Conservation (phyloP, 495 filamentous ascomycete species). For the Penicillium robsamsonii region DNA sequence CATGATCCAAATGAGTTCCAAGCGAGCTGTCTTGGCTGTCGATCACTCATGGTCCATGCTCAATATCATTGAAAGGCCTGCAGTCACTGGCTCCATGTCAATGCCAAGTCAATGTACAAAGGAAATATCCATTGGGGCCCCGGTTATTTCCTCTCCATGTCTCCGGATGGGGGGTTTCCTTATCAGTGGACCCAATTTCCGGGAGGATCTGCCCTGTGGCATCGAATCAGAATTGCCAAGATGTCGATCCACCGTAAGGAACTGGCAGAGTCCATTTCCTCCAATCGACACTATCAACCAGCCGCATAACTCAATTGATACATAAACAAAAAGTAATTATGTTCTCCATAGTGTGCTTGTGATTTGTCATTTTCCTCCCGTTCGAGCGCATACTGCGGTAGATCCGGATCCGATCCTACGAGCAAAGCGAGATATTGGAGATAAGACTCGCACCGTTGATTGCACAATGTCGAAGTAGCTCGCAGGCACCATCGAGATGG, state of each 20-base stretch:
- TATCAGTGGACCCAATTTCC: slow-evolving; percentile 26
- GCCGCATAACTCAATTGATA: slow-evolving; percentile 7
- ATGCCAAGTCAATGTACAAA: slow-evolving; percentile 2
- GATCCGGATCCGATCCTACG: background rate
- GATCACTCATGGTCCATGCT: slow-evolving; percentile 17
- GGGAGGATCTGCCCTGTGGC: slow-evolving; percentile 15
- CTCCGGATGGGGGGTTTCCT: slow-evolving; percentile 14
- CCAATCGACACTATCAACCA: background rate
- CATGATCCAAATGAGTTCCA: slow-evolving; percentile 9
- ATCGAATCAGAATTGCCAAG: slow-evolving; percentile 12
- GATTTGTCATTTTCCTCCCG: slow-evolving; percentile 13
- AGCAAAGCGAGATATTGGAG: slow-evolving; percentile 5
- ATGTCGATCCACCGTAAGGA: slow-evolving; percentile 17
- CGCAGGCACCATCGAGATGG: background rate
- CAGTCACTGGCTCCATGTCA: background rate
- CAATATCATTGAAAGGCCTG: background rate
- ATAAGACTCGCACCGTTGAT: slow-evolving; percentile 19
- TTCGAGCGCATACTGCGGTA: slow-evolving; percentile 5
- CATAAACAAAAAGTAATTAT: slow-evolving; percentile 11
- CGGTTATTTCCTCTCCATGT: slow-evolving; percentile 12
- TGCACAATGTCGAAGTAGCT: background rate
- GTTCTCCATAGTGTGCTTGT: background rate
- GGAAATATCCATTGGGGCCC: slow-evolving; percentile 12
- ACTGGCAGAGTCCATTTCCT: slow-evolving; percentile 1
- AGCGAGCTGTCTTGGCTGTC: slow-evolving; percentile 23